Evolutionary conservation across 2,329 filamentous ascomycete genomes (phyloP).

Genomic region (Cyanodermella asteris): DNA sequence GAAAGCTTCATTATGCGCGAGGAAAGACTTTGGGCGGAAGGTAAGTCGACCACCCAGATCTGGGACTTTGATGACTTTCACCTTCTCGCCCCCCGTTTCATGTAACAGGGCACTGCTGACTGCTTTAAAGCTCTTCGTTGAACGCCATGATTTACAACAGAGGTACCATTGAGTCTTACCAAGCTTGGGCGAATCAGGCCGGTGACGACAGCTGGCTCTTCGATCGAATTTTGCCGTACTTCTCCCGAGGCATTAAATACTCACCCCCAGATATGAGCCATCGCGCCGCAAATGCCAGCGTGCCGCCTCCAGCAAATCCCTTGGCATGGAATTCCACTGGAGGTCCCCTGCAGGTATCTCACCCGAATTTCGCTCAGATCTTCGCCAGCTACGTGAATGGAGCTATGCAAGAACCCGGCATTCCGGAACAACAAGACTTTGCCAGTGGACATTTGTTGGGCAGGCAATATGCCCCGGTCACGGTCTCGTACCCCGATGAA

Average conservation of each 20-base stretch:
- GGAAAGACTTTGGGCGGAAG: conserved; percentile 1
- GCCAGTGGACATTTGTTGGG: conserved; percentile 19
- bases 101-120: not conserved
- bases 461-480: conserved; percentile 13
- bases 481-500: conserved; percentile 10
- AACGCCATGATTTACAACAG: not conserved
- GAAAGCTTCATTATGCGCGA: conserved; percentile 6
- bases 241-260: conserved; percentile 13
- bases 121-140: not conserved
- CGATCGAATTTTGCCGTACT: conserved; percentile 14
- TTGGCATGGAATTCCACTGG: conserved; percentile 13
- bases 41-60: no score
- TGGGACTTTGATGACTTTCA: no score
- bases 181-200: conserved; percentile 14
- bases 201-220: conserved; percentile 13
- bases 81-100: no score
- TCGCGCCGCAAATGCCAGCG: conserved; percentile 1
- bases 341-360: conserved; percentile 21
- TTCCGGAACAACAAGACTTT: not conserved
- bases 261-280: conserved; percentile 10
- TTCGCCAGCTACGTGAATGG: conserved; percentile 18
- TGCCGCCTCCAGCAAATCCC: conserved; percentile 3
- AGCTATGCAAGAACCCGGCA: not conserved
- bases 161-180: conserved; percentile 9
- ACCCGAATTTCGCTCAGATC: conserved; percentile 18